phyloP scores from a whole-genome alignment of 139 green algal genomes.

The Tetradesmus obliquus region DNA sequence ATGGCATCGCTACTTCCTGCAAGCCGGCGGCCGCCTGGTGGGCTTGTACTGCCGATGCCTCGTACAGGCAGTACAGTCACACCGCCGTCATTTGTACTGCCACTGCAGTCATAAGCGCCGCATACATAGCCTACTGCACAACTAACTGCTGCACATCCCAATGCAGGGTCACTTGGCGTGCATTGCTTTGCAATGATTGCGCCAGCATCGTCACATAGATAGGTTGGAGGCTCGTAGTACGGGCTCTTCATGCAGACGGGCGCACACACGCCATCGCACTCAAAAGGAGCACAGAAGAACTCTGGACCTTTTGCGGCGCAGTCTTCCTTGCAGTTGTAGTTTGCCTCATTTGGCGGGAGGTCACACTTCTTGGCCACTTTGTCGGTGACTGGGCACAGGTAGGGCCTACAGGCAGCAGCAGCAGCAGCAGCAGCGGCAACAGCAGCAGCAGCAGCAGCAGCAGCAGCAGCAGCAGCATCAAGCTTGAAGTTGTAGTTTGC shows the following conservation, averaged over 20 bases:
- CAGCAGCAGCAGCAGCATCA: not conserved
- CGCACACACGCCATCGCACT: not conserved
- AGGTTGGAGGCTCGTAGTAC: not conserved
- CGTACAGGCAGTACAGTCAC: not conserved
- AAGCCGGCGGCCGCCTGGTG: not conserved
- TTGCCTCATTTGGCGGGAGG: not conserved
- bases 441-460: too few species aligned
- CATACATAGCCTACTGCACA: not conserved
- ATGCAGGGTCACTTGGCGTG: not conserved
- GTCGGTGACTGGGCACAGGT: not conserved
- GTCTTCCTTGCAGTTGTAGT: not conserved
- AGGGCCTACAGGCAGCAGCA: not conserved
- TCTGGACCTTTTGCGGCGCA: not conserved
- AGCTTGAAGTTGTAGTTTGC: too few species aligned
- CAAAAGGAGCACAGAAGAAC: not conserved
- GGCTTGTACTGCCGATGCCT: not conserved
- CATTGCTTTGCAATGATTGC: not conserved
- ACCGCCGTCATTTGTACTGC: not conserved
- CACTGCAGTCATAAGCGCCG: not conserved
- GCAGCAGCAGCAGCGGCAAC: not conserved
- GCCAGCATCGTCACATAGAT: not conserved
- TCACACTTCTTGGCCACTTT: not conserved
- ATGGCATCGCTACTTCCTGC: not conserved
- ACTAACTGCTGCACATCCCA: not conserved
- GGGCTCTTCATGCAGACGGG: not conserved